Conservation (phyloP, 2,329 filamentous ascomycete species). For the Penicillium occitanis region DNA sequence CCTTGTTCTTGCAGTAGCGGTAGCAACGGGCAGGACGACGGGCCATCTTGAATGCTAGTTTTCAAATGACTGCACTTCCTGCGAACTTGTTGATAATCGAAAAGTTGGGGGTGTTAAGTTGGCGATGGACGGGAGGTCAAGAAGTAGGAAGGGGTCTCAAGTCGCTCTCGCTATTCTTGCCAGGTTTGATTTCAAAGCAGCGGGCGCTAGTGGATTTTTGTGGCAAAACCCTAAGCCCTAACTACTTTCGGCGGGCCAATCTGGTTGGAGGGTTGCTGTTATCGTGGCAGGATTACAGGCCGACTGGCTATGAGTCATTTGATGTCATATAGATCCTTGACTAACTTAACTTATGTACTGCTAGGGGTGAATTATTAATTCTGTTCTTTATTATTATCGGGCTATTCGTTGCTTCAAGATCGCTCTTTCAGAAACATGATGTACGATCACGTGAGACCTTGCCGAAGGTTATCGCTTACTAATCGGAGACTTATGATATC, state of each 20-base stretch:
- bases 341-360: background rate
- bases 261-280: background rate
- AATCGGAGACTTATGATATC: constrained; percentile 2
- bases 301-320: constrained; percentile 15
- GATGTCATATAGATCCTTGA: background rate
- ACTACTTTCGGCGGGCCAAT: constrained; percentile 9
- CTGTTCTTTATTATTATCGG: background rate
- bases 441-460: constrained; percentile 5
- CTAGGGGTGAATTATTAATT: background rate
- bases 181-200: constrained; percentile 46
- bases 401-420: background rate
- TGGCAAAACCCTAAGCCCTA: constrained; percentile 48
- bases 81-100: constrained; percentile 35
- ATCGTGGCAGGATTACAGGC: background rate
- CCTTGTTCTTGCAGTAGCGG: constrained; percentile 99
- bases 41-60: constrained; percentile 80
- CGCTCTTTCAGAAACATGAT: background rate
- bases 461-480: background rate
- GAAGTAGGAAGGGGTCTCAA: constrained; percentile 27
- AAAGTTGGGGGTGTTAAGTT: background rate
- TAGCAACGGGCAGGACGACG: constrained; percentile 99
- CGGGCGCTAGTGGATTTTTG: constrained; percentile 34
- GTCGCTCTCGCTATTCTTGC: constrained; percentile 25
- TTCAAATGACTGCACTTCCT: constrained; percentile 46
- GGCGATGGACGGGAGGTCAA: constrained; percentile 34